phyloP scores from a whole-genome alignment of 1,284 basidiomycete genomes.

The Fistulina hepatica region DNA sequence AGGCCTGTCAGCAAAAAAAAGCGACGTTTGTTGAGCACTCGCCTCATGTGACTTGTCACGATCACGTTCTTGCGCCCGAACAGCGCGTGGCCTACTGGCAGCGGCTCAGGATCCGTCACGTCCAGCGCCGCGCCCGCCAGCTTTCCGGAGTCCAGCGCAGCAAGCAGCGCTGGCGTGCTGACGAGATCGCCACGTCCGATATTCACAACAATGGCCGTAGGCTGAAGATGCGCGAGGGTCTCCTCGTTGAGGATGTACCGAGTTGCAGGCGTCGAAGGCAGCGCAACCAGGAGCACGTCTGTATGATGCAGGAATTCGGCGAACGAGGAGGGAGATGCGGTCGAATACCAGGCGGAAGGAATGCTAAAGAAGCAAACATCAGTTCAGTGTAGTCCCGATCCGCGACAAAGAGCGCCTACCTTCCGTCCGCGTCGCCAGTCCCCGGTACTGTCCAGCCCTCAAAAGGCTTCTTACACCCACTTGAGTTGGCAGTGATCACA shows the following conservation, averaged over 20 bases:
- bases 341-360: background rate
- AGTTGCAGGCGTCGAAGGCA: background rate
- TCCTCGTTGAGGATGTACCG: background rate
- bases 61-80: no score
- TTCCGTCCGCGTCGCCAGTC: background rate
- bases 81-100: background rate
- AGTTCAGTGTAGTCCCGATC: no score
- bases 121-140: background rate
- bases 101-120: background rate
- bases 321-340: background rate
- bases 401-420: no score
- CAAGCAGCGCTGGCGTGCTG: background rate
- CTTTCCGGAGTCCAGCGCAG: background rate
- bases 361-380: no score
- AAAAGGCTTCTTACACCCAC: background rate
- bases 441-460: background rate
- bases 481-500: background rate
- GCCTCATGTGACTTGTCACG: no score
- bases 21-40: no score
- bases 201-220: background rate
- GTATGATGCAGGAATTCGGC: background rate
- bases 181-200: background rate
- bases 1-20: no score
- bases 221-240: background rate
- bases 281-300: background rate